These are phyloP conservation scores for Podospora bellae-mahoneyi DNA, from an alignment of 495 filamentous ascomycete genomes.

Conservation along the genomic window DNA sequence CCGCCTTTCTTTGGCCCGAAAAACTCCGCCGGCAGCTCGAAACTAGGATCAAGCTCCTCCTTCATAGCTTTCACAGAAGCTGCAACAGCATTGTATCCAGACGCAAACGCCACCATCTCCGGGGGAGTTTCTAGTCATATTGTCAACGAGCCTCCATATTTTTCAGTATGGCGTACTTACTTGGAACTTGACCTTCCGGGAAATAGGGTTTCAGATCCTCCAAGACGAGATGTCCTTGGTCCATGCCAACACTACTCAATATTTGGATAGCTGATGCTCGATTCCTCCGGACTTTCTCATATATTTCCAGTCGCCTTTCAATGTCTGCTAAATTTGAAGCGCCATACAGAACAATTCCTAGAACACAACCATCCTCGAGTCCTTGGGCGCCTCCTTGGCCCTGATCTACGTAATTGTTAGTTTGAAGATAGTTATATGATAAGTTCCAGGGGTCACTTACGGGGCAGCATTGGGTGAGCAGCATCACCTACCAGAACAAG, in stretches of 20 bases:
- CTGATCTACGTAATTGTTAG: conserved; percentile 48
- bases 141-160: background rate
- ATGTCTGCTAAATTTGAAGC: conserved; percentile 30
- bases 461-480: conserved; percentile 48
- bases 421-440: background rate
- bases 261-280: conserved; percentile 52
- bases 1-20: no score
- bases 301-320: conserved; percentile 43
- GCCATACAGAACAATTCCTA: conserved; percentile 33
- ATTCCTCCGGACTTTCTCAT: conserved; percentile 47
- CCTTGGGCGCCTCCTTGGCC: conserved; percentile 47
- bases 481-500: conserved; percentile 46
- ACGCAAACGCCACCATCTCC: conserved; percentile 23
- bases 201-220: conserved; percentile 20
- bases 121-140: background rate
- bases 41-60: conserved; percentile 12
- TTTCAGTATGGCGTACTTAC: conserved; percentile 6
- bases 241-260: conserved; percentile 33
- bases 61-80: conserved; percentile 19
- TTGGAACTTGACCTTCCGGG: conserved; percentile 17
- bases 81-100: conserved; percentile 19
- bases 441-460: conserved; percentile 18
- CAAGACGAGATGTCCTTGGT: conserved; percentile 20
- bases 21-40: conserved; percentile 14
- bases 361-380: conserved; percentile 43